Evolutionary conservation across 768 basidiomycete species (phyloP).

Genomic region (Kwoniella botswanensis): DNA sequence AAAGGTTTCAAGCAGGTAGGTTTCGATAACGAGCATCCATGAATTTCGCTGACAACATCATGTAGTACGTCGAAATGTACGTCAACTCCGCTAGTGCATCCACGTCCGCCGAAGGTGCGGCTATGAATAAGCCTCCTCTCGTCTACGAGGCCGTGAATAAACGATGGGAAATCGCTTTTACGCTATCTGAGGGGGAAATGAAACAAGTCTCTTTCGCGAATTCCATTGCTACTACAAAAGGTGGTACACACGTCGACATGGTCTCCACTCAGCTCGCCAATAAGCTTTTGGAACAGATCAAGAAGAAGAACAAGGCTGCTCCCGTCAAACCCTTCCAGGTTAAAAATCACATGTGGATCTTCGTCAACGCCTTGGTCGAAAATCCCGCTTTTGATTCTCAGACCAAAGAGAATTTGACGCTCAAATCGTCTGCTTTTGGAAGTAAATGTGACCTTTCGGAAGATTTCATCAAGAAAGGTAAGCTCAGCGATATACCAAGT

Average conservation of each 20-base stretch:
- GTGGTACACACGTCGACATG: conserved; percentile 86
- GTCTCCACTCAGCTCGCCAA: conserved; percentile 90
- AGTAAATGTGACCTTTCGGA: conserved; percentile 82
- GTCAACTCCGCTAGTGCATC: conserved; percentile 75
- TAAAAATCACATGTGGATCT: conserved; percentile 98
- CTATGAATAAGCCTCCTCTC: conserved; percentile 73
- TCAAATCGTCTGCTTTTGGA: conserved; percentile 80
- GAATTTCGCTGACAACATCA: too few species aligned
- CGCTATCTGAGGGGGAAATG: conserved; percentile 87
- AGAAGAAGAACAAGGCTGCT: conserved; percentile 98
- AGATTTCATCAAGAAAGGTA: conserved; percentile 96
- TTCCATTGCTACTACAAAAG: conserved; percentile 94
- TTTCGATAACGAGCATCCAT: not conserved
- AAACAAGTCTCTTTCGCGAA: conserved; percentile 98
- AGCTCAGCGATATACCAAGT: conserved; percentile 28
- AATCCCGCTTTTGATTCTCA: conserved; percentile 99
- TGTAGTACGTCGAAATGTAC: conserved; percentile 91
- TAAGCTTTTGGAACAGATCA: conserved; percentile 75
- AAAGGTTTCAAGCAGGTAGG: conserved; percentile 79
- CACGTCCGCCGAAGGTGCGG: conserved; percentile 77
- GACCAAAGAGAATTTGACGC: conserved; percentile 92
- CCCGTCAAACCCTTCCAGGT: conserved; percentile 89
- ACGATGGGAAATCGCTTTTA: conserved; percentile 95
- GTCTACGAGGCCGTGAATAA: conserved; percentile 78
- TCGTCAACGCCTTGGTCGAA: conserved; percentile 92